Base-by-base conservation (phyloP, 1,139 yeast species). In the Magnusiomyces clavatus region DNA sequence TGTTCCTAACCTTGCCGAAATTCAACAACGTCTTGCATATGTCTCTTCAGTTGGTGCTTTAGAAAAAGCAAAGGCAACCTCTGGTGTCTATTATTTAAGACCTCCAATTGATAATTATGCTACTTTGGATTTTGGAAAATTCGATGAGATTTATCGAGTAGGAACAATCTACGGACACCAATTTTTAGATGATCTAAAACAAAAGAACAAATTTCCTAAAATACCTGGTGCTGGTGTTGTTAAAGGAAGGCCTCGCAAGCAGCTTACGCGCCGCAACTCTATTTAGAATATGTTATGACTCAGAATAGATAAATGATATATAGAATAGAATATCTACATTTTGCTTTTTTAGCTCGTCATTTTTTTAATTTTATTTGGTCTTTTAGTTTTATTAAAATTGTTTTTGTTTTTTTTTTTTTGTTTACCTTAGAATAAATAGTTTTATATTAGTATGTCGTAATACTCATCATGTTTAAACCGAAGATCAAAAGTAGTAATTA, bases 81-180 rank as follows among this genome's bases (percentile, higher is more conserved):
- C 89, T 0, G 96, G 96, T 0, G 94, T 92, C 13, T 75, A 86
- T n/a, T 92, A 92, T 64, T 72, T 89, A 61, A 77, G 98, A 45
- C 98, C 98, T 2, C 98, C 98, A 0, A 86, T 92, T 61, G 97
- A 90, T 61, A 77, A 80, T 57, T 90, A 82, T 65, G 97, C 94
- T 0, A 92, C 97, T 0, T 73, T 92, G 52, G 98, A 92, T 63
- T 92, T 92, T 69, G 90, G 83, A 14, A 88, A 86, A 64, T 92
- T 90, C 64, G 95, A 88, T 60, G 96, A 89, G 64, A 89, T 92
- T 48, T 86, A 83, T 60, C 74, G 79, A 36, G 89, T 87, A 13
- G 98, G 98, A 1, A 75, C 81, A 14, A 76, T 77, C 1, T 92
- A 87, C 64, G 96, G 92, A 0, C 81, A 79, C 52, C 71, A 71